Conservation (phyloP, 2,329 filamentous ascomycete species). For the Plenodomus tracheiphilus region DNA sequence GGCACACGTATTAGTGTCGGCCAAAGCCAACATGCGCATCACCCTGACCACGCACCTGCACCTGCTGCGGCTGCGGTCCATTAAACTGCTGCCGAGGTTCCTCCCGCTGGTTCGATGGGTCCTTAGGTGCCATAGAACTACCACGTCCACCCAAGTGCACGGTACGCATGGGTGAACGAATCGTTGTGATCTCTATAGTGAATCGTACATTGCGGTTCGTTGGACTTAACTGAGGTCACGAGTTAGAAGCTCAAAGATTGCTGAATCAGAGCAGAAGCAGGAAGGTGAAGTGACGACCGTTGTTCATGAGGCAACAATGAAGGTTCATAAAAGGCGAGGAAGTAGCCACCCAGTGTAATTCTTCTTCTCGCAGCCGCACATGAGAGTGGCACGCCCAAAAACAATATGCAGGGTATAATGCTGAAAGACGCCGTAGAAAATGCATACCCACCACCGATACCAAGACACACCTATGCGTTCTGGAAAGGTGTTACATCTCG, state of each 20-base stretch:
- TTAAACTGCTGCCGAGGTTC: too few species aligned
- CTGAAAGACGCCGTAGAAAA: not conserved
- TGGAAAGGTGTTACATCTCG: conserved; percentile 13
- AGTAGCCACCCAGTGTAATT: not conserved
- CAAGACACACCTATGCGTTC: conserved; percentile 2
- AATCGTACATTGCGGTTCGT: not conserved
- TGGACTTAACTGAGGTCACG: not conserved
- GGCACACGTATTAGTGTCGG: too few species aligned
- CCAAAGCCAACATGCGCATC: too few species aligned
- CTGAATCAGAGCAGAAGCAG: too few species aligned
- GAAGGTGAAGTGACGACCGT: too few species aligned
- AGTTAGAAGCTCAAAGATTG: not conserved
- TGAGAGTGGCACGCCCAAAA: not conserved
- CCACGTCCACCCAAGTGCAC: not conserved
- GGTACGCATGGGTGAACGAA: not conserved
- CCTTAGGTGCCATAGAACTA: too few species aligned
- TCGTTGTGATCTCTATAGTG: not conserved
- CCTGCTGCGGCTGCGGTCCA: too few species aligned
- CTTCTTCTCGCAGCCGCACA: not conserved
- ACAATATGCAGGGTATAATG: not conserved
- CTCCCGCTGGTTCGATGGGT: too few species aligned
- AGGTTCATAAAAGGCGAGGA: too few species aligned
- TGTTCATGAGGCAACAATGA: too few species aligned
- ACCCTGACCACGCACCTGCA: too few species aligned
- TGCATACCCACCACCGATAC: not conserved